A percentile compares a stretch with the other conserved stretches of the same genome.
Evolutionary conservation across 495 filamentous ascomycete genomes (phyloP).

Genomic region (Evansstolkia leycettana): DNA sequence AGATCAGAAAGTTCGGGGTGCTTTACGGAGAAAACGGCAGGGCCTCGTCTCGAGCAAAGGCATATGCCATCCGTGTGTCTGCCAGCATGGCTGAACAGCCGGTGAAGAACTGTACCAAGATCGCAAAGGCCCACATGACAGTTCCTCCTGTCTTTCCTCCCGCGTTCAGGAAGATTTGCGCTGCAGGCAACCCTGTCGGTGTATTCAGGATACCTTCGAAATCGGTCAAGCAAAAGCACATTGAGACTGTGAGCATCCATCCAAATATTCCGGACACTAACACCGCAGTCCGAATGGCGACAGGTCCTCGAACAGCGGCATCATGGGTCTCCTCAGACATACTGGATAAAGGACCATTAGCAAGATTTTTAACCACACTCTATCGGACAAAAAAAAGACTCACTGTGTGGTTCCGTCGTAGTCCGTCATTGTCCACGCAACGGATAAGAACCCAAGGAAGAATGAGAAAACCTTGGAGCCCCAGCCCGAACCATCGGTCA

Average conservation of each 20-base stretch:
- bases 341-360: slow-evolving; percentile 13
- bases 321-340: slow-evolving; percentile 69
- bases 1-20: background rate
- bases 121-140: slow-evolving; percentile 57
- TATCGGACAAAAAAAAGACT: slow-evolving; percentile 7
- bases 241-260: slow-evolving; percentile 52
- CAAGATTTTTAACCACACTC: background rate
- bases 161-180: slow-evolving; percentile 61
- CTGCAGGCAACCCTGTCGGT: slow-evolving; percentile 54
- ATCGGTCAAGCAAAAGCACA: slow-evolving; percentile 59
- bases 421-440: slow-evolving; percentile 69
- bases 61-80: slow-evolving; percentile 62
- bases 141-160: slow-evolving; percentile 48
- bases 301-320: slow-evolving; percentile 51
- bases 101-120: slow-evolving; percentile 61
- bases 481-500: slow-evolving; percentile 58
- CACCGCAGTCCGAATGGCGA: slow-evolving; percentile 53
- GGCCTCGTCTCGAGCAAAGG: slow-evolving; percentile 58
- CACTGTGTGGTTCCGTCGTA: slow-evolving; percentile 65
- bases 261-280: slow-evolving; percentile 53
- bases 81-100: slow-evolving; percentile 60
- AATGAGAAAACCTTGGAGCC: slow-evolving; percentile 52
- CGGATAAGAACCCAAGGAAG: slow-evolving; percentile 55
- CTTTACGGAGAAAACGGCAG: slow-evolving; percentile 51
- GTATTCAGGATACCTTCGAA: slow-evolving; percentile 47